Base-by-base conservation (phyloP, 306 rosid genomes). In the Clitoria ternatea region DNA sequence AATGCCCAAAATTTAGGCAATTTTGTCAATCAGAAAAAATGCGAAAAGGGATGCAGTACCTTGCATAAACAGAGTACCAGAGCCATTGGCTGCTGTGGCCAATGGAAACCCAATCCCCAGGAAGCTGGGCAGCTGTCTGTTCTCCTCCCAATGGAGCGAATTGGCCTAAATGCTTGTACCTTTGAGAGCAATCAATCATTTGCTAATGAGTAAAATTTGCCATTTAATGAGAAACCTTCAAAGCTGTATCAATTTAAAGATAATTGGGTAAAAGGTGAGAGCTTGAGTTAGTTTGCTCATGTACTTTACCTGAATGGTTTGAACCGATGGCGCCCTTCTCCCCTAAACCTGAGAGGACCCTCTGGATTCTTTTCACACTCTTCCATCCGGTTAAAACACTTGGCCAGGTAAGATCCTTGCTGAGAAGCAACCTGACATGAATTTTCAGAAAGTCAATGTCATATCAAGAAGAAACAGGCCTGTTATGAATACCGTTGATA, bases 61-160 rank as follows among this genome's bases (percentile, higher is more conserved):
- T 94, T 54, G 99, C 92, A 75, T 94, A 94, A 37, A 91, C 96
- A 72, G 99, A 94, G 79, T 94, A 94, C 99, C 99, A 94, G 35
- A 91, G 83, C 99, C 99, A 94, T 82, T 94, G 99, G 60, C 86
- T 79, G 85, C 99, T 94, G 52, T 82, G 89, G 45, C 99, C 99
- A 54, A 94, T 91, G 22, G 97, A 94, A 29, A 94, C 96, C 91
- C 96, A 89, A 79, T 94, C 99, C 19, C 97, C 96, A 5, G 99
- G 99, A 80, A 94, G 96, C 78, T 94, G 99, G 15, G 99, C 97
- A 3, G 99, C 99, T 66, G 97, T 91, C 83, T 91, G 90, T 66
- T 94, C 99, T 72, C 99, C 99, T 35, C 99, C 99, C 78, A 94
- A 75, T 17, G 99, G 99, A 74, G 99, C 99, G 20, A 94, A 94